A percentile compares a stretch with the other conserved stretches of the same genome.
Conservation (phyloP, 208 protist genomes). For the Acanthamoeba quina region DNA sequence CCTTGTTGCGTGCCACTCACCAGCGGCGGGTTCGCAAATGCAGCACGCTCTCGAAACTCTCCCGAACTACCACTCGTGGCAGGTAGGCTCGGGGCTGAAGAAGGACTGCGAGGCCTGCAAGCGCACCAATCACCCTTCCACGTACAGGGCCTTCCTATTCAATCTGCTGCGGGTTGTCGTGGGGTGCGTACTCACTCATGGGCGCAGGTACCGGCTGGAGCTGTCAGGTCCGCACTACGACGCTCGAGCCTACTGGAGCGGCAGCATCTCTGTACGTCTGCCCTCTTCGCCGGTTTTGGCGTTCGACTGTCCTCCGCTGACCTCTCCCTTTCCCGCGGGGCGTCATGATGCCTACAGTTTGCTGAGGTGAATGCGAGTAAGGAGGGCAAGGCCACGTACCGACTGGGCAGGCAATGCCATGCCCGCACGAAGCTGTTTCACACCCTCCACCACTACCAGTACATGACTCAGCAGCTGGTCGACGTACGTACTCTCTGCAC, state of each 20-base stretch:
- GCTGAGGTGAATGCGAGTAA: neutral
- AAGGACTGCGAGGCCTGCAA: constrained; percentile 59
- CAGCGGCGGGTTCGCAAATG: too few species aligned
- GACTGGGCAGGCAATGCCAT: constrained; percentile 15
- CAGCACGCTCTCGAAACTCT: constrained; percentile 33
- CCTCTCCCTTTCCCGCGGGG: neutral
- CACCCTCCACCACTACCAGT: constrained; percentile 24
- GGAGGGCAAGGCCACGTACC: neutral
- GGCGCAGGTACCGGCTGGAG: neutral
- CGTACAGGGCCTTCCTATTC: neutral
- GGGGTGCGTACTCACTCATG: neutral
- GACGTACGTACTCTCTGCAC: neutral
- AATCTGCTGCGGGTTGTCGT: neutral
- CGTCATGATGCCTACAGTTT: neutral
- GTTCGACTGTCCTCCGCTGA: neutral
- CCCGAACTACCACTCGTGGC: neutral
- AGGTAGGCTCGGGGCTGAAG: neutral
- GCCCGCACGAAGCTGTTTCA: constrained; percentile 6
- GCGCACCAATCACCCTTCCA: neutral
- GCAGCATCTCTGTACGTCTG: constrained; percentile 23
- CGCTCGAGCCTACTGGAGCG: neutral
- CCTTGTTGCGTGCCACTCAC: neutral
- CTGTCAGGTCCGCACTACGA: constrained; percentile 23
- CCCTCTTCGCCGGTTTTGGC: neutral
- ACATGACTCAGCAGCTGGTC: constrained; percentile 10